Evolutionary conservation across 257 asterid species (phyloP).

Genomic region (Craterostigma plantagineum): DNA sequence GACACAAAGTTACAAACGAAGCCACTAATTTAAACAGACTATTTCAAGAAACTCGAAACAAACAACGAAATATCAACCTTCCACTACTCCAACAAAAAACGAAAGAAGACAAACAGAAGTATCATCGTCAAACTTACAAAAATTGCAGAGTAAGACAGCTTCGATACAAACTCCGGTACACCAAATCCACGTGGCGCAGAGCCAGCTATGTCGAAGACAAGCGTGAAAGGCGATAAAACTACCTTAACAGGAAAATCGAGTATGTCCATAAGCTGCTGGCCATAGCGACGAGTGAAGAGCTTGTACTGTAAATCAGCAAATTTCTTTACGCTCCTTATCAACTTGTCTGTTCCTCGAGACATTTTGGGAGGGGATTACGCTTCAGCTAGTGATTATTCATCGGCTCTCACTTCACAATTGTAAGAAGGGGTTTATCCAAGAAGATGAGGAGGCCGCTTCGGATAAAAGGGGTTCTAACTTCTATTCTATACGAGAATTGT

Average conservation of each 20-base stretch:
- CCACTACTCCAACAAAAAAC: background rate
- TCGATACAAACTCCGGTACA: conserved; percentile 74
- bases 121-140: conserved; percentile 28
- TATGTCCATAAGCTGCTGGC: conserved; percentile 44
- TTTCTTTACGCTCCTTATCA: conserved; percentile 21
- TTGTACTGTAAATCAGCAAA: conserved; percentile 42
- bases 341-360: conserved; percentile 31
- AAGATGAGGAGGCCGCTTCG: too few species aligned
- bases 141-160: conserved; percentile 72
- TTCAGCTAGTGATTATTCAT: too few species aligned
- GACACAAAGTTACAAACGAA: too few species aligned
- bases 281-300: conserved; percentile 40
- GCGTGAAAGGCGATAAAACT: conserved; percentile 66
- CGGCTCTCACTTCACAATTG: too few species aligned
- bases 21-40: too few species aligned
- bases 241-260: conserved; percentile 68
- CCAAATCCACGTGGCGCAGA: conserved; percentile 99
- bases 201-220: conserved; percentile 81
- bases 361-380: conserved; percentile 13
- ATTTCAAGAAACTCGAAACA: background rate
- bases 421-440: background rate
- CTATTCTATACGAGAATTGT: too few species aligned
- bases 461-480: too few species aligned
- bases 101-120: conserved; percentile 2
- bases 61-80: background rate